Conservation (phyloP, 352 stramenopile species). For the Phytophthora sojae region DNA sequence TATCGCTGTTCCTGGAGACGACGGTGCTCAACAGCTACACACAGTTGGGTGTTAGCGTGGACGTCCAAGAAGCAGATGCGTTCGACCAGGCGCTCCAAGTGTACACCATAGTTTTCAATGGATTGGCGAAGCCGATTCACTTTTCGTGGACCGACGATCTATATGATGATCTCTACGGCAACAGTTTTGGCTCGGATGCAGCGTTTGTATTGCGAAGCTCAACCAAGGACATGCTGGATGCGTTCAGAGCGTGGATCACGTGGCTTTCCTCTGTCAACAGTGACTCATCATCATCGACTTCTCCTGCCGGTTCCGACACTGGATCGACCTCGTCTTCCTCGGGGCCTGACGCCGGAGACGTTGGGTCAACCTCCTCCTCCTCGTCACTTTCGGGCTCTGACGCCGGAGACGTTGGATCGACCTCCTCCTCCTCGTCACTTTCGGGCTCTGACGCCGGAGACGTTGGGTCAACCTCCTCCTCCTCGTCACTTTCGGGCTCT, state of each 20-base stretch:
- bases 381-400: neutral
- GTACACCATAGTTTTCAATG: neutral
- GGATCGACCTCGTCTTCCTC: neutral
- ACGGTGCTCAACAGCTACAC: neutral
- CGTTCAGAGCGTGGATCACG: neutral
- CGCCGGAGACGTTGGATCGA: neutral
- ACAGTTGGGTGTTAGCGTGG: neutral
- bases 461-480: neutral
- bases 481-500: neutral
- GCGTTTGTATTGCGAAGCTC: neutral
- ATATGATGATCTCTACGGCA: neutral
- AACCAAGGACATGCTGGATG: neutral
- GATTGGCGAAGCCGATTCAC: neutral
- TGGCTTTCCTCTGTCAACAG: neutral
- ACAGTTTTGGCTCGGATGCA: neutral
- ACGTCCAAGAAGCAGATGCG: neutral
- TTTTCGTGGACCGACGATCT: neutral
- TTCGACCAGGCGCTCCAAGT: neutral
- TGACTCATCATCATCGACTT: neutral
- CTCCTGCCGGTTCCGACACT: neutral
- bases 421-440: neutral
- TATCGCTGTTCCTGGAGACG: neutral
- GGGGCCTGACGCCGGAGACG: neutral
- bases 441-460: neutral
- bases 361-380: neutral